A percentile compares a stretch with the other conserved stretches of the same genome.
Evolutionary conservation across 345 rosid genomes (phyloP).

Genomic region (Hevea brasiliensis): DNA sequence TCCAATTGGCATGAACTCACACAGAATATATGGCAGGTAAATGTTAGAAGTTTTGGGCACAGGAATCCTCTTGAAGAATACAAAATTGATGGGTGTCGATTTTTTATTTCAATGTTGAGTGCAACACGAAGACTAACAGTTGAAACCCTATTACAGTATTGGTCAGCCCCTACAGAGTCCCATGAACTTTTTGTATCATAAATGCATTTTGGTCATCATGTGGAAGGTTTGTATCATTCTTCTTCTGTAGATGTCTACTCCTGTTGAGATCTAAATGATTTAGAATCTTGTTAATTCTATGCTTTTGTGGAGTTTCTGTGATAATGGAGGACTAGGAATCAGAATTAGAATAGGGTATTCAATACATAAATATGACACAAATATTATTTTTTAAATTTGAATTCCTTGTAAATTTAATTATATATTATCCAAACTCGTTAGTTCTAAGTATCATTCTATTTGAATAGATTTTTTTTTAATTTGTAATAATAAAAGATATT

Average conservation of each 20-base stretch:
- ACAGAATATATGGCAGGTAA: conserved; percentile 51
- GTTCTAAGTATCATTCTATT: too few relatives aligned
- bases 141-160: conserved; percentile 72
- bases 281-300: neutral
- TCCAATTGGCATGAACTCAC: conserved; percentile 23
- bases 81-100: conserved; percentile 91
- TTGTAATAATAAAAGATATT: too few relatives aligned
- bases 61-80: conserved; percentile 98
- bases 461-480: too few relatives aligned
- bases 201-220: conserved; percentile 1
- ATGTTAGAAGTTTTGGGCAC: conserved; percentile 92
- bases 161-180: conserved; percentile 81
- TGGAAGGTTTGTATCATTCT: neutral
- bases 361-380: too few relatives aligned
- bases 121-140: conserved; percentile 83
- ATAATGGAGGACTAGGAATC: too few relatives aligned
- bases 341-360: too few relatives aligned
- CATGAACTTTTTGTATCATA: conserved; percentile 51
- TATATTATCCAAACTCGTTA: too few relatives aligned
- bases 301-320: neutral
- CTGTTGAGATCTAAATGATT: neutral
- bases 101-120: conserved; percentile 94
- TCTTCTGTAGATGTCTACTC: neutral
- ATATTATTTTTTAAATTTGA: too few relatives aligned
- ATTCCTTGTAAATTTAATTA: too few relatives aligned